These are phyloP conservation scores for Ambrosia hybrid DNA, from an alignment of 140 eudicot genomes.

Conservation along the genomic window DNA sequence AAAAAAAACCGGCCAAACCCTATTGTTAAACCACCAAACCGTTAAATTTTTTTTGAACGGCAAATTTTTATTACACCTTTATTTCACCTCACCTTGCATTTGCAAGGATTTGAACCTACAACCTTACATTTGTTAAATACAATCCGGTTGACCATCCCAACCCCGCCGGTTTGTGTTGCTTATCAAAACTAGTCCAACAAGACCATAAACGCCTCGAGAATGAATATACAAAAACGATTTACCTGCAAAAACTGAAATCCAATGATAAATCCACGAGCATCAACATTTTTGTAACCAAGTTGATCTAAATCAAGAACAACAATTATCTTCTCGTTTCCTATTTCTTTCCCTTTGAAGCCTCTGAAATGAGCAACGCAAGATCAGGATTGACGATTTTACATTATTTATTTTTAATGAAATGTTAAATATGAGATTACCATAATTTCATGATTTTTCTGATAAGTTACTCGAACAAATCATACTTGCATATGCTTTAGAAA, in stretches of 20 bases:
- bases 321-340: constrained; percentile 70
- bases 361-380: constrained; percentile 47
- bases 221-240: constrained; percentile 5
- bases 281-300: constrained; percentile 58
- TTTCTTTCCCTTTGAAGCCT: constrained; percentile 58
- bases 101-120: too few relatives aligned
- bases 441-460: not conserved
- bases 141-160: too few relatives aligned
- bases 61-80: too few relatives aligned
- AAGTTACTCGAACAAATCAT: not conserved
- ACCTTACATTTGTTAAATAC: too few relatives aligned
- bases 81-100: too few relatives aligned
- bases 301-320: constrained; percentile 64
- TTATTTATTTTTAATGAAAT: not conserved
- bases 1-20: not conserved
- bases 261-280: constrained; percentile 73
- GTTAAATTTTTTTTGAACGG: too few relatives aligned
- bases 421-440: not conserved
- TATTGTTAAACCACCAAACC: not conserved
- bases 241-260: constrained; percentile 93
- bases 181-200: not conserved
- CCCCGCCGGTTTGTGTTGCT: not conserved
- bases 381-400: constrained; percentile 2
- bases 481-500: not conserved
- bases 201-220: not conserved